Conservation (phyloP, 176 grass and related monocot genomes). For the Zoysia pacifica region DNA sequence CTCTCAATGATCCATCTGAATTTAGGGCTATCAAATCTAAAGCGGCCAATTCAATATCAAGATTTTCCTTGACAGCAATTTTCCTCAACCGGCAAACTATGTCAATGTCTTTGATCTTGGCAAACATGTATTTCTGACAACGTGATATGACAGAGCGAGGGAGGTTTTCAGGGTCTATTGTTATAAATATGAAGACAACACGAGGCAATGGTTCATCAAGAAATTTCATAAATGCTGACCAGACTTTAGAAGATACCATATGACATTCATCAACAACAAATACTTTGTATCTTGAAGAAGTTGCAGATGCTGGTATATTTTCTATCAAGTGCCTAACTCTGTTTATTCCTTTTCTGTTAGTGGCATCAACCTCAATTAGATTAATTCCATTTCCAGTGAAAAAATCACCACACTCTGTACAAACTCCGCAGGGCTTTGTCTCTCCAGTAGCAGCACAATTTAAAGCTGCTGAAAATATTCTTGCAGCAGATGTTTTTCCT, state of each 20-base stretch:
- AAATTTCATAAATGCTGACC: slow-evolving; percentile 86
- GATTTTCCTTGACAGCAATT: slow-evolving; percentile 65
- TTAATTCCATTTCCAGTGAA: slow-evolving; percentile 59
- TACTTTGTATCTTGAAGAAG: slow-evolving; percentile 73
- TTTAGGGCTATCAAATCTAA: slow-evolving; percentile 85
- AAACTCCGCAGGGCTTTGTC: slow-evolving; percentile 77
- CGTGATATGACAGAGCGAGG: slow-evolving; percentile 73
- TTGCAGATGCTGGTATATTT: slow-evolving; percentile 68
- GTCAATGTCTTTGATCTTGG: slow-evolving; percentile 83
- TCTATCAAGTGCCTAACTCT: slow-evolving; percentile 75
- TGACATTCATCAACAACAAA: slow-evolving; percentile 94
- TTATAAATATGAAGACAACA: slow-evolving; percentile 92
- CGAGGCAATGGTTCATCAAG: slow-evolving; percentile 79
- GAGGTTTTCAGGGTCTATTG: slow-evolving; percentile 73
- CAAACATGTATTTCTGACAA: slow-evolving; percentile 84
- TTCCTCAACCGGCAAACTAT: slow-evolving; percentile 75
- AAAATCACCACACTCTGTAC: slow-evolving; percentile 66
- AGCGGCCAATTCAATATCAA: slow-evolving; percentile 88
- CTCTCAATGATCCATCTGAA: slow-evolving; percentile 88
- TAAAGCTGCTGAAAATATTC: slow-evolving; percentile 86
- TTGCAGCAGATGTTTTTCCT: slow-evolving; percentile 86
- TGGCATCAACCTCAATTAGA: slow-evolving; percentile 90
- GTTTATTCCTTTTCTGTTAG: slow-evolving; percentile 77
- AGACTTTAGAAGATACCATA: slow-evolving; percentile 86
- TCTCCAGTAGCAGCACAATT: slow-evolving; percentile 65